Percentiles rank a stretch among this genome's conserved stretches.
These are phyloP conservation scores for Dissophora ornata DNA, from an alignment of 192 early-diverging fungal genomes.

Conservation along the genomic window DNA sequence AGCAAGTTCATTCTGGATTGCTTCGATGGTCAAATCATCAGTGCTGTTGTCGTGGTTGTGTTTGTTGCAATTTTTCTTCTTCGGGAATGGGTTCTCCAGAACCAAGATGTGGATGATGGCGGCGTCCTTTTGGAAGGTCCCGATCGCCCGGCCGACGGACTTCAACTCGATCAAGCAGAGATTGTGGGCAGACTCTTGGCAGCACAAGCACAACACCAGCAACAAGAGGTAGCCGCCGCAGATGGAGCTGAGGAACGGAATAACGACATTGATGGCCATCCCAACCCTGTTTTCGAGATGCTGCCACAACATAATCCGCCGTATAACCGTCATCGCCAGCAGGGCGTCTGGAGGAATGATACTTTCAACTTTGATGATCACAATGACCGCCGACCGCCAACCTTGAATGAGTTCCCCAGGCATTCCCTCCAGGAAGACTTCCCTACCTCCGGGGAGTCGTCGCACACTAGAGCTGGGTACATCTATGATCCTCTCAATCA, in stretches of 20 bases:
- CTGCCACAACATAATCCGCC: not conserved
- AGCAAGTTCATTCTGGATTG: conserved; percentile 71
- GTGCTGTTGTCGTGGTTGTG: conserved; percentile 76
- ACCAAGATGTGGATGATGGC: conserved; percentile 57
- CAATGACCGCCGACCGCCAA: not conserved
- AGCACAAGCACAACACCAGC: conserved; percentile 6
- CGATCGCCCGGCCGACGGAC: conserved; percentile 14
- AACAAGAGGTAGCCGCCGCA: conserved; percentile 5
- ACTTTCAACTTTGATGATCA: not conserved
- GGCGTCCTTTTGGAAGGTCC: not conserved
- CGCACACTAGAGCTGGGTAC: conserved; percentile 15
- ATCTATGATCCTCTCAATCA: conserved; percentile 24
- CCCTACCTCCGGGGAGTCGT: not conserved
- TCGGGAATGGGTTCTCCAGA: conserved; percentile 88
- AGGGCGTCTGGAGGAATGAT: conserved; percentile 4
- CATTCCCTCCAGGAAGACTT: not conserved
- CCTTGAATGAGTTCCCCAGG: not conserved
- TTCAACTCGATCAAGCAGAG: conserved; percentile 11
- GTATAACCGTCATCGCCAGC: not conserved
- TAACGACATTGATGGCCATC: not conserved
- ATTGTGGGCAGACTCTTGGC: conserved; percentile 5
- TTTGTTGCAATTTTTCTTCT: conserved; percentile 86
- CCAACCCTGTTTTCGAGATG: not conserved
- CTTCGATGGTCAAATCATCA: conserved; percentile 89
- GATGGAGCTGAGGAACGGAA: not conserved